Percentiles rank a stretch among this genome's conserved stretches.
These are phyloP conservation scores for Podospora pseudoanserina DNA, from an alignment of 495 filamentous ascomycete species.

Conservation along the genomic window DNA sequence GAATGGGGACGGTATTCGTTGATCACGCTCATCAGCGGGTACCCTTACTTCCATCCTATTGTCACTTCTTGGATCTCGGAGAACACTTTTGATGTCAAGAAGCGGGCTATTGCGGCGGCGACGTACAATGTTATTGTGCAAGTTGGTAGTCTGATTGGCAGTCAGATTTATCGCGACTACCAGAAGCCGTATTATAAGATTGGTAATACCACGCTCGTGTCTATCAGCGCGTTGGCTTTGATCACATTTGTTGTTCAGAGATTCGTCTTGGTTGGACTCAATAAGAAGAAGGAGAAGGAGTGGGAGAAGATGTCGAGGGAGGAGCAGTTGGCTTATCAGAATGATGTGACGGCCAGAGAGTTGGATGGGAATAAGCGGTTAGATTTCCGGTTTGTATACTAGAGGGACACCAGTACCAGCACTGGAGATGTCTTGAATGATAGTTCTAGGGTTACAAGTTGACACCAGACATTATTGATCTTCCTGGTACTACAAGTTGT, in stretches of 20 bases:
- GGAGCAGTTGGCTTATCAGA: slow-evolving; percentile 62
- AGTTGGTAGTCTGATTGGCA: slow-evolving; percentile 54
- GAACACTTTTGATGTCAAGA: slow-evolving; percentile 53
- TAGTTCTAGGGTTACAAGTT: too few species aligned
- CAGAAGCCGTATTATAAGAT: slow-evolving; percentile 64
- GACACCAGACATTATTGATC: too few species aligned
- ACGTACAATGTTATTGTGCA: slow-evolving; percentile 67
- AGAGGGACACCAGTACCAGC: not conserved
- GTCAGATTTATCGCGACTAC: slow-evolving; percentile 59
- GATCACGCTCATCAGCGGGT: slow-evolving; percentile 52
- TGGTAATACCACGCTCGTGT: slow-evolving; percentile 64
- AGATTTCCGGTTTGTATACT: slow-evolving; percentile 48
- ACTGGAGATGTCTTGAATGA: too few species aligned
- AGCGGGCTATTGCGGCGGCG: slow-evolving; percentile 53
- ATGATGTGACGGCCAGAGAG: slow-evolving; percentile 48
- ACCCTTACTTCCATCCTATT: slow-evolving; percentile 51
- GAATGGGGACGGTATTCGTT: slow-evolving; percentile 44
- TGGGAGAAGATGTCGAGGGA: slow-evolving; percentile 58
- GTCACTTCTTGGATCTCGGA: slow-evolving; percentile 40
- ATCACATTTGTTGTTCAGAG: slow-evolving; percentile 55
- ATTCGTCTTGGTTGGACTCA: slow-evolving; percentile 60
- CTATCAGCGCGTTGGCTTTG: slow-evolving; percentile 51
- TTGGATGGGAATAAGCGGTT: slow-evolving; percentile 71
- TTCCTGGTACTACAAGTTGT: too few species aligned
- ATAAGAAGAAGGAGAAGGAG: slow-evolving; percentile 37